Conservation (phyloP, 1,139 yeast species). For the Zhuliangozyma parablackwelliae region DNA sequence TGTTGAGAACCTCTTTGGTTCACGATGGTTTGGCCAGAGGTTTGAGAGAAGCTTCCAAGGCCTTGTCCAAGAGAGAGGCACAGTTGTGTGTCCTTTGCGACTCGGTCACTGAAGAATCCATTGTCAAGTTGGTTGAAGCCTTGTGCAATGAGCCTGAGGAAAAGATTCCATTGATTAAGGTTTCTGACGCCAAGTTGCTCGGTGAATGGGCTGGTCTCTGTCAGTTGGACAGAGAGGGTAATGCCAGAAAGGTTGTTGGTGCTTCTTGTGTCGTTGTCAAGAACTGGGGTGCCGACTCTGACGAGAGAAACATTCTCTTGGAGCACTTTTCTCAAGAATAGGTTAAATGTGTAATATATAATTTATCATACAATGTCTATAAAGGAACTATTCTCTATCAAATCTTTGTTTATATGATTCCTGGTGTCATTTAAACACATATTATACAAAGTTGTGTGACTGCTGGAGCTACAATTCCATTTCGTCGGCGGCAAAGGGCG, state of each 20-base stretch:
- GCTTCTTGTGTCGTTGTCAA: constrained; percentile 99
- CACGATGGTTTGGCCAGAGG: constrained; percentile 99
- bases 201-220: constrained; percentile 99
- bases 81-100: constrained; percentile 97
- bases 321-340: constrained; percentile 94
- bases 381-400: too few species aligned
- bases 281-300: constrained; percentile 99
- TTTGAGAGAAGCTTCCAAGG: constrained; percentile 99
- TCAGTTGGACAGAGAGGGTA: constrained; percentile 99
- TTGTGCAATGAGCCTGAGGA: constrained; percentile 96
- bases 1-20: constrained; percentile 95
- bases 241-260: constrained; percentile 99
- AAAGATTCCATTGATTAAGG: constrained; percentile 98
- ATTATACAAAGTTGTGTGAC: too few species aligned
- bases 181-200: constrained; percentile 97
- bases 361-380: too few species aligned
- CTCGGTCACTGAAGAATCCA: constrained; percentile 97
- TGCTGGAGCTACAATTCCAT: constrained; percentile 50
- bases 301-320: constrained; percentile 94
- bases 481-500: constrained; percentile 63
- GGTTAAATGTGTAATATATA: constrained; percentile 12
- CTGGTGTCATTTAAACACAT: too few species aligned
- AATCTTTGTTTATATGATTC: too few species aligned
- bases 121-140: constrained; percentile 98
- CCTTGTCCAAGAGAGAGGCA: constrained; percentile 95